phyloP scores from a whole-genome alignment of 331 rosid species.

The Erythrophleum ivorense region DNA sequence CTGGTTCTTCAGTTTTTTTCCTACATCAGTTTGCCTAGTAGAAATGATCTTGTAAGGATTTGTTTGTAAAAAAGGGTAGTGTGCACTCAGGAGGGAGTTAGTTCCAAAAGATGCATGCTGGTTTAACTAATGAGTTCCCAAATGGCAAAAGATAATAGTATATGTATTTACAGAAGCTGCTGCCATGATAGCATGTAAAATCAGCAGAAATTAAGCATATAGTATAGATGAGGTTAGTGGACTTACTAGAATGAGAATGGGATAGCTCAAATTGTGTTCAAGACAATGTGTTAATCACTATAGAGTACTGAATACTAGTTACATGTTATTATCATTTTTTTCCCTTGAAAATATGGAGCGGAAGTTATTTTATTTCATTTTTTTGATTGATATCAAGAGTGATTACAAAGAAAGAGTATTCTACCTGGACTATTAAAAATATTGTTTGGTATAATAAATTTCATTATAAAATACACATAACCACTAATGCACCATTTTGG shows the following conservation, averaged over 20 bases:
- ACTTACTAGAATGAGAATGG: slow-evolving; percentile 12
- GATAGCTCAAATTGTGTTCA: not conserved
- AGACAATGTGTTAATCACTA: not conserved
- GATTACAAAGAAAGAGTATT: too few relatives aligned
- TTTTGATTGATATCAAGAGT: not conserved
- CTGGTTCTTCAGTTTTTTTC: too few relatives aligned
- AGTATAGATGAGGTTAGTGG: slow-evolving; percentile 5
- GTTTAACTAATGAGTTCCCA: not conserved
- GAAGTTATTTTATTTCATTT: too few relatives aligned
- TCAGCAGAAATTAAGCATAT: not conserved
- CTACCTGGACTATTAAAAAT: too few relatives aligned
- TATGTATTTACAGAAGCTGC: not conserved
- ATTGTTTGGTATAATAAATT: not conserved
- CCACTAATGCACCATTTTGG: not conserved
- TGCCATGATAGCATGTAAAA: not conserved
- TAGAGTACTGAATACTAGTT: not conserved
- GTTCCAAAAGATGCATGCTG: not conserved
- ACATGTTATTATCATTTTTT: not conserved
- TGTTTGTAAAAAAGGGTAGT: not conserved
- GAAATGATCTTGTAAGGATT: slow-evolving; percentile 29
- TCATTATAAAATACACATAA: too few relatives aligned
- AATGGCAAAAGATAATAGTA: not conserved
- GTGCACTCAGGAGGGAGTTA: not conserved
- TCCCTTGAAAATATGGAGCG: too few relatives aligned
- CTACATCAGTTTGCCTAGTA: not conserved